phyloP scores from a whole-genome alignment of 306 rosid species.

The Trifolium repens region DNA sequence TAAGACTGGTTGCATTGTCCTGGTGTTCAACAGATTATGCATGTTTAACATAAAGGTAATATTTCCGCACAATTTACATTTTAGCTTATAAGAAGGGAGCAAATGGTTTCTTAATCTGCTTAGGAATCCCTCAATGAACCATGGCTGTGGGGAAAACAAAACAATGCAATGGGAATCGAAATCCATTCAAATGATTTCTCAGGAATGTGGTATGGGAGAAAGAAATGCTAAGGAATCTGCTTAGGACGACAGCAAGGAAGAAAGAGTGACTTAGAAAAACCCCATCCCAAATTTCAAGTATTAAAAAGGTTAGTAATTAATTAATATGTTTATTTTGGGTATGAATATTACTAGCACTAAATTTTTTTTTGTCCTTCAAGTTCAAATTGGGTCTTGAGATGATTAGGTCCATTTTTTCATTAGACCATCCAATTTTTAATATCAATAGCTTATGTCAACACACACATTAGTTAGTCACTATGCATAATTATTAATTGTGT shows the following conservation, averaged over 20 bases:
- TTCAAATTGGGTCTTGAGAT: not conserved
- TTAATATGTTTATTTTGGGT: too few species aligned
- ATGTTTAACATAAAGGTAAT: slow-evolving; percentile 3
- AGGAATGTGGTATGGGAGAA: not conserved
- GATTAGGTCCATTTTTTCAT: not conserved
- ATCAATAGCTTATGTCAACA: not conserved
- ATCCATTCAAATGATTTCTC: not conserved
- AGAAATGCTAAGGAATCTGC: not conserved
- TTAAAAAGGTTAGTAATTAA: too few species aligned
- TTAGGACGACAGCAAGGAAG: not conserved
- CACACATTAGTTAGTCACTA: not conserved
- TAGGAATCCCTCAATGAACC: not conserved
- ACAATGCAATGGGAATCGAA: not conserved
- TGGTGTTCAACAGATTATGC: slow-evolving; percentile 41
- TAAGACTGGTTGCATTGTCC: slow-evolving; percentile 89
- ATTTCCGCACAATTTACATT: not conserved
- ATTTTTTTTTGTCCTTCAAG: not conserved
- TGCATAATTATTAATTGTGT: too few species aligned
- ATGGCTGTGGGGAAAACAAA: not conserved
- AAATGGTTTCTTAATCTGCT: not conserved
- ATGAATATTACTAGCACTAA: too few species aligned
- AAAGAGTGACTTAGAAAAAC: not conserved
- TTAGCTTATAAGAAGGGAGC: not conserved
- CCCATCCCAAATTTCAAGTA: too few species aligned
- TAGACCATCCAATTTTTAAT: not conserved